Evolutionary conservation across 331 rosid species (phyloP), one percentile per base, ranked within the genome.

Genomic region (Saraca asoca): DNA sequence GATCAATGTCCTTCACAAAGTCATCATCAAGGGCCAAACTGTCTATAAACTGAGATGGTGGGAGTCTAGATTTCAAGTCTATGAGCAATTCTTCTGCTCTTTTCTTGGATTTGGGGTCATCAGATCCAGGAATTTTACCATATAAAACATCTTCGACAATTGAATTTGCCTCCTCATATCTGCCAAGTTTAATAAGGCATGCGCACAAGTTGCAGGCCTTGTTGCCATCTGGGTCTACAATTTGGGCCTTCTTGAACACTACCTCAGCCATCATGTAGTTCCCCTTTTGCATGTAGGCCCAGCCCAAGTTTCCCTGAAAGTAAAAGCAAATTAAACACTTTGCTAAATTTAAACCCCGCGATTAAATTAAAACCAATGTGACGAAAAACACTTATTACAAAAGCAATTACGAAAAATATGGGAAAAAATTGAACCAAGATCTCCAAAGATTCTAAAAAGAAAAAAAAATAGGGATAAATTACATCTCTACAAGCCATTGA

Each of bases 201-300:
- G 76, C 31, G 80, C 82, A 79, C 76, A 93, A 51, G 73, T 93
- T 93, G 73, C 96, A 83, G 37, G 98, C 98, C 72, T 90, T 93
- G 69, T 90, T 93, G 12, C 91, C 80, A 7, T 93, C 98, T 3
- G 90, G 87, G 43, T 93, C 96, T 35, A 93, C 79, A 77, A 78
- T 72, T 63, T 93, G 98, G 4, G 97, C 98, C 43, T 93, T 93
- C 4, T 71, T 77, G 51, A 87, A 85, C 5, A 90, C 95, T 0
- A 66, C 97, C 69, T 93, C 97, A 1, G 97, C 97, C 62, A 84
- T 79, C 77, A 74, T 38, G 62, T 84, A 81, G 75, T 86, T 87
- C 31, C 46, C 64, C 60, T 87, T 85, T 43, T 90, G 96, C 98
- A 93, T 93, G 71, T 90, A 93, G 2, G 98, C 97, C 98, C 98